phyloP scores from a whole-genome alignment of 768 basidiomycete species.

The Naematelia encephala region DNA sequence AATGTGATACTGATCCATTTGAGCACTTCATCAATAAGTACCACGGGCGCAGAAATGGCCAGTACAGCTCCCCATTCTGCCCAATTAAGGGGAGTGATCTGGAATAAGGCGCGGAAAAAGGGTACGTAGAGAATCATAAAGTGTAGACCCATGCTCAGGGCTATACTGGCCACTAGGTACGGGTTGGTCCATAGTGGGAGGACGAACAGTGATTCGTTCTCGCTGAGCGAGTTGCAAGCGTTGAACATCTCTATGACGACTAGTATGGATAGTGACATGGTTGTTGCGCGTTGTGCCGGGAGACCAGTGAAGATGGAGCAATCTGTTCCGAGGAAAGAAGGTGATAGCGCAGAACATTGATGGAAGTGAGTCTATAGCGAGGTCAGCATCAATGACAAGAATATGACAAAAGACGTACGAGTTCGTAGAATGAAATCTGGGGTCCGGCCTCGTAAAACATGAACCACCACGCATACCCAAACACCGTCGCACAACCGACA shows the following conservation, averaged over 20 bases:
- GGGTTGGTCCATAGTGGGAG: slow-evolving; percentile 93
- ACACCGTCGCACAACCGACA: slow-evolving; percentile 91
- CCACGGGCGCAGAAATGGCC: slow-evolving; percentile 77
- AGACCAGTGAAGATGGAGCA: slow-evolving; percentile 93
- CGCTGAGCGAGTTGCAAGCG: slow-evolving; percentile 78
- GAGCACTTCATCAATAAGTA: slow-evolving; percentile 83
- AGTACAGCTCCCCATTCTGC: slow-evolving; percentile 92
- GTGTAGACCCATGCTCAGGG: slow-evolving; percentile 87
- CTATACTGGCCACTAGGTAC: slow-evolving; percentile 83
- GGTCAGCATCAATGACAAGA: no score
- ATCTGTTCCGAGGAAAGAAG: slow-evolving; percentile 79
- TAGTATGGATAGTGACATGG: slow-evolving; percentile 92
- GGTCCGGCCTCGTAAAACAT: slow-evolving; percentile 84
- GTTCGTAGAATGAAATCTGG: slow-evolving; percentile 86
- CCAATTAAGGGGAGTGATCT: slow-evolving; percentile 91
- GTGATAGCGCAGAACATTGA: slow-evolving; percentile 61
- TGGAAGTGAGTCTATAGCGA: slow-evolving; percentile 86
- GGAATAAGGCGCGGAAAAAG: slow-evolving; percentile 87
- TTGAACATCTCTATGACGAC: slow-evolving; percentile 60
- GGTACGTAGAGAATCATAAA: slow-evolving; percentile 95
- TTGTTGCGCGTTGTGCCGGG: slow-evolving; percentile 82
- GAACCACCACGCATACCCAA: slow-evolving; percentile 99
- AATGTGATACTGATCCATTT: slow-evolving; percentile 58
- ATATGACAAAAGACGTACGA: slow-evolving; percentile 60
- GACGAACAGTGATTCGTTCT: slow-evolving; percentile 86